Base-by-base conservation (phyloP, 192 early-diverging fungal species). In the Coemansia sp. region DNA sequence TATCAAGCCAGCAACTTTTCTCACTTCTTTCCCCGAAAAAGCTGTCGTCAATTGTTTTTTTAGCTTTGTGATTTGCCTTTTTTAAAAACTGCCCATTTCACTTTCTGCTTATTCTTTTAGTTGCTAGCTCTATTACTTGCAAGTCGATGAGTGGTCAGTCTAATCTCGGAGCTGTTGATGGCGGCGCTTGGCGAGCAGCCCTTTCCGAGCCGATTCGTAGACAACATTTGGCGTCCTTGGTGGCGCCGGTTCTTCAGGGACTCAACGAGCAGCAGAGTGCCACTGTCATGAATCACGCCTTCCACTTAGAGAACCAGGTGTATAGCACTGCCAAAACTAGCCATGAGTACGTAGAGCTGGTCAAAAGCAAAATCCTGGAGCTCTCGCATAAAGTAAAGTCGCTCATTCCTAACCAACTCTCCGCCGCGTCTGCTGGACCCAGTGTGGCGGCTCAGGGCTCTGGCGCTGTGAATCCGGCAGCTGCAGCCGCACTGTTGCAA, bases 131-230 rank as follows among this genome's bases (percentile, higher is more conserved):
- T 42, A 42, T 47, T 47, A 22, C 8, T 48, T 48, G 45, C 22
- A 14, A 4, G 44, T n/a, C 15, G 29, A 77, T 77, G 75, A 77
- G 54, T 59, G 65, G 44, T 8, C 74, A 67, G 58, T 48, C 55
- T 17, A 68, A 64, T 61, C 47, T 52, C 7, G 65, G 50, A 22
- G 56, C 57, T 38, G 50, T 59, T 6, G 54, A 14, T 20, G 60
- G 47, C 37, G 52, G 64, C 40, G 75, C 68, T 47, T 79, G 75
- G 75, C 61, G 70, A 23, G 22, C 66, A 17, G 6, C 54, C 3
- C 29, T 79, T 20, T 59, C 59, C 3, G 66, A 65, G 38, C 63
- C 68, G 25, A 52, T 37, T 28, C 69, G 75, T 33, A 53, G 23
- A 20, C 58, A 66, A 36, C 54, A 69, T 37, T 63, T 72, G 11